Base-by-base conservation (phyloP, 768 basidiomycete species). In the Amylocystis lapponica region DNA sequence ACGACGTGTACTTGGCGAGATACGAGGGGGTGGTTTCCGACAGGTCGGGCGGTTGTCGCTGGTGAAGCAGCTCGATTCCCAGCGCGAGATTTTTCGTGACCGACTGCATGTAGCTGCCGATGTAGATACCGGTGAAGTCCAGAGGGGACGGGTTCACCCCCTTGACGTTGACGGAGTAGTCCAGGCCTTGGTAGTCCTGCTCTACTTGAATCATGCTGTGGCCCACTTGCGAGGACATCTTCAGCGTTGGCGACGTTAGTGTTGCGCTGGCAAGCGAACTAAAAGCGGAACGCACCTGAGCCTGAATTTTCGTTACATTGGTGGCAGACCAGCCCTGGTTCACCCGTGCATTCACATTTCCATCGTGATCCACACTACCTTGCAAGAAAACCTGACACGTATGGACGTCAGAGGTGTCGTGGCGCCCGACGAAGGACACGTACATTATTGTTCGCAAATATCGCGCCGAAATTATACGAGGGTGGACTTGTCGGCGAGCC, bases 181-280 rank as follows among this genome's bases (percentile, higher is more conserved):
- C 95, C 45, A 71, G 73, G 20, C 93, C 95, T 54, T 81, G 78
- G 62, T 86, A 86, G 64, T 98, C 96, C 56, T 99, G 95, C 65
- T 99, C 96, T 32, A 94, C 52, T 55, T 94, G 89, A 44, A 96
- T 64, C 86, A 96, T 90, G 52, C 84, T 95, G 60, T 92, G 91
- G 14, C 86, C 86, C 13, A 68, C 66, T 64, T 80, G 75, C 59
- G 75, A 68, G 27, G 87, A 84, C 50, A 96, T 72, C 90, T 95
- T 60, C 21, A 22, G 48, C 30, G 13, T 23, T 6, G 36, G 9
- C 22, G 10, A 29, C 13, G 4, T 16, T 27, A 41, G 27, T 12
- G 6, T 9, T 30, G 29, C n/a, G 9, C 29, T 30, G 29, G 9
- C 9, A n/a, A 30, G 29, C 9, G 11, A 27, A 29, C 5, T 31